phyloP scores from a whole-genome alignment of 148 eudicot species.

The Cornus controversa region DNA sequence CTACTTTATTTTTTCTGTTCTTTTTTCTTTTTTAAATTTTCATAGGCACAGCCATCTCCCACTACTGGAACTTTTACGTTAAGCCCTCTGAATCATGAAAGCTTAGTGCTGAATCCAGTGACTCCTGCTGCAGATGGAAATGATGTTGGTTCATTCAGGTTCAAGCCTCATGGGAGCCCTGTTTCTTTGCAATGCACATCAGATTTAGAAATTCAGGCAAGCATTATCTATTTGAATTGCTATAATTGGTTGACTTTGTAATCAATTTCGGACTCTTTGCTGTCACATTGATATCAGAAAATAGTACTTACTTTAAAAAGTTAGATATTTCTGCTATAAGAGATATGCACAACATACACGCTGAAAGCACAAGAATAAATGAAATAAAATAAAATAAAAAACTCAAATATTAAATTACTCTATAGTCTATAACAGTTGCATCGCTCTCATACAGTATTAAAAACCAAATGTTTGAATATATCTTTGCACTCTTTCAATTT shows the following conservation, averaged over 20 bases:
- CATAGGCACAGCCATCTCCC: constrained; percentile 53
- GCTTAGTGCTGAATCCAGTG: constrained; percentile 29
- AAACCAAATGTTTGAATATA: not conserved
- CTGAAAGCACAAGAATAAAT: not conserved
- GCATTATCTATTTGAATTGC: not conserved
- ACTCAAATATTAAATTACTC: too few species aligned
- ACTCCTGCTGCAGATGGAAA: constrained; percentile 23
- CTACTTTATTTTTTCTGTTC: not conserved
- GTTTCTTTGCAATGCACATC: constrained; percentile 22
- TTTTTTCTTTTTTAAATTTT: not conserved
- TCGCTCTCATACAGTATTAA: too few species aligned
- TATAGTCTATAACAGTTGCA: not conserved
- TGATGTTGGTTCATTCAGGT: constrained; percentile 30
- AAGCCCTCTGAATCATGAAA: constrained; percentile 28
- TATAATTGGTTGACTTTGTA: not conserved
- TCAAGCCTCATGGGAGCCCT: constrained; percentile 22
- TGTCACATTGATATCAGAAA: not conserved
- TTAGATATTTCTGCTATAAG: too few species aligned
- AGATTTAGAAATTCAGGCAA: constrained; percentile 38
- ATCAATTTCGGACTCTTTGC: not conserved
- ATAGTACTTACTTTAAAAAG: too few species aligned
- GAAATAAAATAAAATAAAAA: too few species aligned
- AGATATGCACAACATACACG: not conserved
- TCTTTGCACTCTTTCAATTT: not conserved
- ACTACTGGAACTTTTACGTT: constrained; percentile 55